Conservation (phyloP, 1,284 basidiomycete species). For the Ustilago tritici region DNA sequence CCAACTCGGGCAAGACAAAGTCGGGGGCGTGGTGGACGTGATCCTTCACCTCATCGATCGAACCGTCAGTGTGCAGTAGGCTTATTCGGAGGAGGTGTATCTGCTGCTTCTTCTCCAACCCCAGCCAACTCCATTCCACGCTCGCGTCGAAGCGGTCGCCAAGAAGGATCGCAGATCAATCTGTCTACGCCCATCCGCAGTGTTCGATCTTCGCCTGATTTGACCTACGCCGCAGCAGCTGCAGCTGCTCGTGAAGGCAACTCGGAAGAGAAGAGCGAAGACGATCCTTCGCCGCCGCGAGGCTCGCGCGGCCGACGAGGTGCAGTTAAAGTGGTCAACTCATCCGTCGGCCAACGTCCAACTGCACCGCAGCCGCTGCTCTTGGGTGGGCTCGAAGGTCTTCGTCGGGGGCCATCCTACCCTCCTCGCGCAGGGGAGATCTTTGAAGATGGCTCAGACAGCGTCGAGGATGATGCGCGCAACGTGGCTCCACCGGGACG, state of each 20-base stretch:
- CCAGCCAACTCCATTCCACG: constrained; percentile 6
- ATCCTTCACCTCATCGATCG: constrained; percentile 40
- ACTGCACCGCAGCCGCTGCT: constrained; percentile 21
- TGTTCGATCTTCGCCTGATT: constrained; percentile 53
- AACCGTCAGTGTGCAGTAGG: constrained; percentile 58
- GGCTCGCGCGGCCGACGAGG: constrained; percentile 52
- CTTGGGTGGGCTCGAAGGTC: constrained; percentile 21
- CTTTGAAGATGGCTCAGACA: constrained; percentile 18
- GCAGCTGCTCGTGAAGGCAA: constrained; percentile 14
- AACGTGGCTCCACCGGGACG: constrained; percentile 3
- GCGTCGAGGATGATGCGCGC: constrained; percentile 12
- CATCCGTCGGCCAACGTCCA: constrained; percentile 34
- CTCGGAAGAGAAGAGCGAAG: constrained; percentile 4
- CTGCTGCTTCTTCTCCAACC: constrained; percentile 3
- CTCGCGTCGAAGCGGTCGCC: constrained; percentile 16
- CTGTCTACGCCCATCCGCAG: constrained; percentile 30
- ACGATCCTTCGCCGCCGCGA: constrained; percentile 30
- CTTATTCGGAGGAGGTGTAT: constrained; percentile 47
- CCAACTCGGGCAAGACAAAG: constrained; percentile 9
- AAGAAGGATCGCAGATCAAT: constrained; percentile 24
- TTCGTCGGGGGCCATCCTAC: constrained; percentile 44
- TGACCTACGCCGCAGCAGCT: constrained; percentile 45
- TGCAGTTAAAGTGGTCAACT: constrained; percentile 51
- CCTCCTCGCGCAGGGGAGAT: constrained; percentile 44
- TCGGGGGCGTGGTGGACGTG: constrained; percentile 23